Evolutionary conservation across 371 early-diverging fungal species (phyloP).

Genomic region (Zychaea mexicana): DNA sequence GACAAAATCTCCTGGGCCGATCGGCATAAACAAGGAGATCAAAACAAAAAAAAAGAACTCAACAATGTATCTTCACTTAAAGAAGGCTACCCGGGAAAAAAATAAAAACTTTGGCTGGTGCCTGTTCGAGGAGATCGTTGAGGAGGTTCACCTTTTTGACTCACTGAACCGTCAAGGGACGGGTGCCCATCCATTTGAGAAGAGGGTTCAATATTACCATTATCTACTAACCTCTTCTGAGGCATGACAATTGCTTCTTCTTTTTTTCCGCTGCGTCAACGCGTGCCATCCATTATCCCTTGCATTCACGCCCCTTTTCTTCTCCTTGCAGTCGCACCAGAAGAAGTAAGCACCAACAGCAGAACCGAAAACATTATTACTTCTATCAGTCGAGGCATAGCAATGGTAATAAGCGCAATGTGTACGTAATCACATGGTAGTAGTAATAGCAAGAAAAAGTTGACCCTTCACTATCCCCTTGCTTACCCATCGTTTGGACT

Average conservation of each 20-base stretch:
- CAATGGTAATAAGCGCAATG: not conserved
- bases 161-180: too few relatives aligned
- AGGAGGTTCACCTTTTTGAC: not conserved
- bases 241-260: not conserved
- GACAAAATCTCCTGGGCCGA: not conserved
- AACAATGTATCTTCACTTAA: not conserved
- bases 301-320: not conserved
- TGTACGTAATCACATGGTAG: not conserved
- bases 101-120: not conserved
- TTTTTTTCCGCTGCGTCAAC: constrained; percentile 2
- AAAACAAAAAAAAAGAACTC: not conserved
- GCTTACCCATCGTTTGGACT: too few relatives aligned
- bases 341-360: too few relatives aligned
- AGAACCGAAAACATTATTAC: not conserved
- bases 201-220: too few relatives aligned
- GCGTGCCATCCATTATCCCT: constrained; percentile 10
- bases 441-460: not conserved
- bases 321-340: not conserved
- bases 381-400: not conserved
- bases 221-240: not conserved
- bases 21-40: not conserved
- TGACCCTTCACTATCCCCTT: not conserved
- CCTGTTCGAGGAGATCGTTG: not conserved
- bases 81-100: not conserved
- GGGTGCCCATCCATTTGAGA: too few relatives aligned